A percentile compares a stretch with the other conserved stretches of the same genome.
These are phyloP conservation scores for Phallus indusiatus DNA, from an alignment of 768 basidiomycete genomes.

Conservation along the genomic window DNA sequence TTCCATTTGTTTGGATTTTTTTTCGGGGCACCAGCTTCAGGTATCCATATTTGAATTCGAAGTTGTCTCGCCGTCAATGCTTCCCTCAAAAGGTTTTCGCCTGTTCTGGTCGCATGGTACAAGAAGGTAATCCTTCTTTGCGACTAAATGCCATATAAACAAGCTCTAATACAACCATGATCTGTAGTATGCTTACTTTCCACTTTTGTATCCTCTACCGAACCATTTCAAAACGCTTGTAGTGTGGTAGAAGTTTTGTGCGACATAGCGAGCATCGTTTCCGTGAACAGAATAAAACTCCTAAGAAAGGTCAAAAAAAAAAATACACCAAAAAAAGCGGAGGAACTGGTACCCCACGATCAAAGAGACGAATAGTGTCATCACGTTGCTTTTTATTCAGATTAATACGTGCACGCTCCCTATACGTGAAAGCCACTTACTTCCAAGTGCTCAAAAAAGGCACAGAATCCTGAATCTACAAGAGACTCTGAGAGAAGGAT, in stretches of 20 bases:
- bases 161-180: neutral
- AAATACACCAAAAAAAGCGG: neutral
- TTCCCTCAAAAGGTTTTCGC: slow-evolving; percentile 80
- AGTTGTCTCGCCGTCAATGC: slow-evolving; percentile 86
- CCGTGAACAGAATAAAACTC: slow-evolving; percentile 89
- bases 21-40: slow-evolving; percentile 65
- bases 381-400: slow-evolving; percentile 2
- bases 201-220: slow-evolving; percentile 34
- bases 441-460: slow-evolving; percentile 3
- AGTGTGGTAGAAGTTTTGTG: slow-evolving; percentile 74
- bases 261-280: slow-evolving; percentile 79
- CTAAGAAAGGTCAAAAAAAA: slow-evolving; percentile 9
- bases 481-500: neutral
- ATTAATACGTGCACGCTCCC: neutral
- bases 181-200: neutral
- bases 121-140: slow-evolving; percentile 46
- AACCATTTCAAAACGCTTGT: slow-evolving; percentile 90
- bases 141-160: neutral
- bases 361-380: slow-evolving; percentile 87
- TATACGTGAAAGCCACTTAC: neutral
- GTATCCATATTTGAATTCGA: slow-evolving; percentile 82
- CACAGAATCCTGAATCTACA: slow-evolving; percentile 5
- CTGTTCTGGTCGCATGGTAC: slow-evolving; percentile 63
- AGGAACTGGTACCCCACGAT: slow-evolving; percentile 35
- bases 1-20: slow-evolving; percentile 59